Evolutionary conservation across 208 protist genomes (phyloP), one percentile per base, ranked within the genome.

Genomic region (Trichomonas vaginalis): DNA sequence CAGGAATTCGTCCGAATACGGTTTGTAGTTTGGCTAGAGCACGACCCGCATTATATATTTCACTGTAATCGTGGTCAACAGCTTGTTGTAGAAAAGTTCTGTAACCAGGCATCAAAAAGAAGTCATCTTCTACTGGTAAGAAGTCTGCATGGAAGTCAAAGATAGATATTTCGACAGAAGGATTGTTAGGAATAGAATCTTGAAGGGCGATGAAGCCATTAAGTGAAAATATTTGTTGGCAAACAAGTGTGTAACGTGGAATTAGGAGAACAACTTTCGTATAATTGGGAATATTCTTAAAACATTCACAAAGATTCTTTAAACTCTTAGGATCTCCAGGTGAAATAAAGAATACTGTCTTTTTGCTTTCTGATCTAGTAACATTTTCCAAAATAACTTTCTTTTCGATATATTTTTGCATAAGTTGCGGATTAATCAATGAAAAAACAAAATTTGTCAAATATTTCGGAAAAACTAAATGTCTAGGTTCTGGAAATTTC

Each of bases 101-200:
- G 6, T 48, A 23, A 15, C 86, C 42, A 51, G 86, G 86, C 86
- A 92, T 92, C 45, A 92, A 92, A 92, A 92, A 92, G 86, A 92
- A 92, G 39, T 92, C 86, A 21, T 48, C 37, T 35, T 92, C 86
- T 39, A 92, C n/a, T 1, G 86, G 45, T 35, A 92, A 27, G 17
- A 92, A 92, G 45, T 92, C 86, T 51, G 86, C 86, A 51, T 92
- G 86, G 86, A 92, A 92, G 17, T 92, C 86, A 27, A 48, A 45
- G 37, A 92, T 45, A 9, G 15, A 45, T 39, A 92, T 92, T 92
- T 48, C 40, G 0, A 45, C 39, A 17, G 45, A 48, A 39, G 86
- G 45, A 39, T 92, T 35, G 0, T 2, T 14, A 35, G 86, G 86
- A 48, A 48, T 83, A 12, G 21, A 27, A n/a, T 42, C 12, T 39